Conservation (phyloP, 75 land plant species). For the Sequoia sempervirens region DNA sequence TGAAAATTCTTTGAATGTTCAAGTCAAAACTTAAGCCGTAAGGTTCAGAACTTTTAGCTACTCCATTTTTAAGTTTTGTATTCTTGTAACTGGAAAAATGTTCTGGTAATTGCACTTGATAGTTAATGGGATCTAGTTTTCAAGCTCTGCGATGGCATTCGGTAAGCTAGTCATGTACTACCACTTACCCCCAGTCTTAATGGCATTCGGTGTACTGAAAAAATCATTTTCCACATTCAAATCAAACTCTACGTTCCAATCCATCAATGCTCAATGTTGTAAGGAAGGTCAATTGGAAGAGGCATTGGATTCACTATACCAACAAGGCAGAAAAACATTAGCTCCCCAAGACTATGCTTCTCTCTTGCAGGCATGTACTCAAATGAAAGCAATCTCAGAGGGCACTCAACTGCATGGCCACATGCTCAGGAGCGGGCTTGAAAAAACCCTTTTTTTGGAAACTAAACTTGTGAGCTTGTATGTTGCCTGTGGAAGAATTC, state of each 20-base stretch:
- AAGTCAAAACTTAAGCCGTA: too few species aligned
- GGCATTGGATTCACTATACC: background rate
- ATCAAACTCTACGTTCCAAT: background rate
- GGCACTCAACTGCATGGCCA: slow-evolving; percentile 2
- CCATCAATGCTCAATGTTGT: background rate
- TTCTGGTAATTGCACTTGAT: too few species aligned
- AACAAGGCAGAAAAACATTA: background rate
- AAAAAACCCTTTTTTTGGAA: background rate
- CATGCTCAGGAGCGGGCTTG: background rate
- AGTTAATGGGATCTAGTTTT: too few species aligned
- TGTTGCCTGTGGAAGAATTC: background rate
- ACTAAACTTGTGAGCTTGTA: slow-evolving; percentile 4
- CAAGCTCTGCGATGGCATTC: too few species aligned
- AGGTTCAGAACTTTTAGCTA: too few species aligned
- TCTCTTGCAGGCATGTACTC: background rate
- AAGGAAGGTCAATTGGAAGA: background rate
- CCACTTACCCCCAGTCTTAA: background rate
- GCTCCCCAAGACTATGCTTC: background rate
- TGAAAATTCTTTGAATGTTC: too few species aligned
- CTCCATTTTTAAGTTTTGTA: too few species aligned
- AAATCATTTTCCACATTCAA: background rate
- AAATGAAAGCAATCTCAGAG: background rate
- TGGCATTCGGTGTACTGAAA: too few species aligned
- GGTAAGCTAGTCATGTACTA: too few species aligned
- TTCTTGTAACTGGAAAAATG: too few species aligned